Percentiles rank a stretch among this genome's conserved stretches.
These are phyloP conservation scores for Antrodiella citrinella DNA, from an alignment of 768 basidiomycete species.

Conservation along the genomic window DNA sequence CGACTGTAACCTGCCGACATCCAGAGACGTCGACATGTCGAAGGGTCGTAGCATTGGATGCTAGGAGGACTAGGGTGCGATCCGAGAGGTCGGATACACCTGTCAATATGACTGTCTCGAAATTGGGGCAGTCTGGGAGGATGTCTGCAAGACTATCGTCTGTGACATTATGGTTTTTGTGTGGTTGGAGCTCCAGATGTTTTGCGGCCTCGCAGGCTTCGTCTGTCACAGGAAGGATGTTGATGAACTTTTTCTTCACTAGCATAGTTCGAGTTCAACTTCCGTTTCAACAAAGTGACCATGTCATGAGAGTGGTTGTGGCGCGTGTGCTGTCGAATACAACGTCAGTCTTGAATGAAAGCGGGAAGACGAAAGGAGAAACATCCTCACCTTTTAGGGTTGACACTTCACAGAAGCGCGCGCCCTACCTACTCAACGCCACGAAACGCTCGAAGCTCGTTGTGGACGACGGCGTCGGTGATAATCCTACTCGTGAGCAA, in stretches of 20 bases:
- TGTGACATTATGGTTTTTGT: conserved; percentile 30
- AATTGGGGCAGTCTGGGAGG: conserved; percentile 50
- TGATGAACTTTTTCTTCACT: neutral
- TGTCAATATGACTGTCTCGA: conserved; percentile 62
- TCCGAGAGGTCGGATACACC: conserved; percentile 65
- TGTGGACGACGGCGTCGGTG: too few species aligned
- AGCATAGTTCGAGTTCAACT: too few species aligned
- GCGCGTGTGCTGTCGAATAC: too few species aligned
- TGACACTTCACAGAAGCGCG: too few species aligned
- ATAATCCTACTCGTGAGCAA: too few species aligned
- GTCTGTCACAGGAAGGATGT: conserved; percentile 14
- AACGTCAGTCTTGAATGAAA: too few species aligned
- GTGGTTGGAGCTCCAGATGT: conserved; percentile 45
- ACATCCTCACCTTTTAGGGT: too few species aligned
- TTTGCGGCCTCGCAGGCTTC: conserved; percentile 53
- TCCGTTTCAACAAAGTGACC: too few species aligned
- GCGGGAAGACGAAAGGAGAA: too few species aligned
- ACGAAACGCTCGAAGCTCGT: too few species aligned
- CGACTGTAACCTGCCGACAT: conserved; percentile 70
- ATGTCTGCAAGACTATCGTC: conserved; percentile 55
- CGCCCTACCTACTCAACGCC: neutral
- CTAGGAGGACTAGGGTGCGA: conserved; percentile 56
- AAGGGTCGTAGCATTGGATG: conserved; percentile 53
- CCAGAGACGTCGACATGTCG: conserved; percentile 71
- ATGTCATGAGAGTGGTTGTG: too few species aligned